Base-by-base conservation (phyloP, 2,329 filamentous ascomycete genomes). In the Madurella mycetomatis region DNA sequence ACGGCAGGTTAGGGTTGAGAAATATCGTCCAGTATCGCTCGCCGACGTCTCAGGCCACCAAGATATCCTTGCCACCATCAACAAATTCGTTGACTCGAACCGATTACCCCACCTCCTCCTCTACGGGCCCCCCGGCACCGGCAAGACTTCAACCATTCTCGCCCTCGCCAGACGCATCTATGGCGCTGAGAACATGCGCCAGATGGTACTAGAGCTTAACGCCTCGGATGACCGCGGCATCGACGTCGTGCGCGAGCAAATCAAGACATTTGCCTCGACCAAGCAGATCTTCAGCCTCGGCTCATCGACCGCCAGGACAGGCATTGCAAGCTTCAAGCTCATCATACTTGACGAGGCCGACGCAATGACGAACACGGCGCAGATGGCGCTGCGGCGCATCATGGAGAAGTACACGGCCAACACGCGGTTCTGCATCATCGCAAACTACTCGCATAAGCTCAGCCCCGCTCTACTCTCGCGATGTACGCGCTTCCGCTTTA, bases 331-430 rank as follows among this genome's bases (percentile, higher is more conserved):
- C 3, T 99, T 88, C 78, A 99, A 99, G 76, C 84, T 99, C 63
- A 97, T 99, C 68, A 90, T 99, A 52, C 83, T 99, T 4, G 94
- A 99, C 71, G 94, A 99, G 76, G 94, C 94, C n/a, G 94, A 99
- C 70, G 94, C 94, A 51, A 99, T 99, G 94, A 99, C 94, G n/a
- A 88, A 90, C 51, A 95, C 92, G 0, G 94, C 94, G 5, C 94
- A 99, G 73, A 99, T 99, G 92, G 94, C 94, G 0, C 77, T 99
- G 52, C 83, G 94, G 58, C 80, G 94, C 46, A 97, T 99, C 67
- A 99, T 99, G 94, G 94, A 99, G 69, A 96, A 96, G 74, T 99
- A 99, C 75, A 99, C 94, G 0, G 89, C 89, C 56, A 99, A 99
- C 74, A 96, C 94, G 2, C 81, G 94, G 49, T 99, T 99, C 75